phyloP scores from a whole-genome alignment of 2,329 filamentous ascomycete genomes.

The Talaromyces albobiverticillius region DNA sequence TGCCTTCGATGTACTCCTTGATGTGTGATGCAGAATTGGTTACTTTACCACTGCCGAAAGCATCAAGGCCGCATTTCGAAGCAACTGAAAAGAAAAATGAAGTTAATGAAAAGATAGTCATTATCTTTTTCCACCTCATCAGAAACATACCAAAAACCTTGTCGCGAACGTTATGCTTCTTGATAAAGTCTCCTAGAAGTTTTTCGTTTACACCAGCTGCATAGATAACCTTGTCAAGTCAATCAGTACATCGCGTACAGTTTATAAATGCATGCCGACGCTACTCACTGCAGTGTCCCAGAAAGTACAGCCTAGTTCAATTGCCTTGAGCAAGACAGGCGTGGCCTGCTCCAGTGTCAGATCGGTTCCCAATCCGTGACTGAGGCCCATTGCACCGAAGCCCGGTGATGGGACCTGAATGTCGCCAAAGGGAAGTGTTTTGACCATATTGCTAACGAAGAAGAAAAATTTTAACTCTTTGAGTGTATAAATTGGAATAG shows the following conservation, averaged over 20 bases:
- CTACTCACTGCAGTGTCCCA: conserved; percentile 47
- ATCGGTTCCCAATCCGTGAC: conserved; percentile 42
- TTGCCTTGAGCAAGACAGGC: conserved; percentile 49
- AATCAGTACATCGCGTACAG: too few species aligned
- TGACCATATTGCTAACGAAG: conserved; percentile 41
- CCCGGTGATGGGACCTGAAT: conserved; percentile 43
- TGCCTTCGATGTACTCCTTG: conserved; percentile 49
- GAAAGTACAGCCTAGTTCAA: conserved; percentile 47
- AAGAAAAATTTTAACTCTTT: too few species aligned
- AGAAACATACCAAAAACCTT: conserved; percentile 50
- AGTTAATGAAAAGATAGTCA: not conserved
- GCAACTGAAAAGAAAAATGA: conserved; percentile 36
- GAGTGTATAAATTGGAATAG: too few species aligned
- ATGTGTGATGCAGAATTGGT: conserved; percentile 49
- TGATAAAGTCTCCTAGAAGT: conserved; percentile 50
- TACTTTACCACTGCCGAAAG: conserved; percentile 33
- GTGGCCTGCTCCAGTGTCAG: conserved; percentile 46
- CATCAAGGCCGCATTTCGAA: conserved; percentile 48
- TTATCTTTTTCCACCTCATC: too few species aligned
- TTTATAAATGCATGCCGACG: too few species aligned
- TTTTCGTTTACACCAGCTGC: conserved; percentile 49
- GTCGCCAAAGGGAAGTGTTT: conserved; percentile 40
- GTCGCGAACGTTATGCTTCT: conserved; percentile 50
- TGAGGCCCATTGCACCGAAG: conserved; percentile 53
- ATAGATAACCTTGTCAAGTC: conserved; percentile 41